phyloP scores from a whole-genome alignment of 768 basidiomycete species.

The Fomitopsis pulvina region DNA sequence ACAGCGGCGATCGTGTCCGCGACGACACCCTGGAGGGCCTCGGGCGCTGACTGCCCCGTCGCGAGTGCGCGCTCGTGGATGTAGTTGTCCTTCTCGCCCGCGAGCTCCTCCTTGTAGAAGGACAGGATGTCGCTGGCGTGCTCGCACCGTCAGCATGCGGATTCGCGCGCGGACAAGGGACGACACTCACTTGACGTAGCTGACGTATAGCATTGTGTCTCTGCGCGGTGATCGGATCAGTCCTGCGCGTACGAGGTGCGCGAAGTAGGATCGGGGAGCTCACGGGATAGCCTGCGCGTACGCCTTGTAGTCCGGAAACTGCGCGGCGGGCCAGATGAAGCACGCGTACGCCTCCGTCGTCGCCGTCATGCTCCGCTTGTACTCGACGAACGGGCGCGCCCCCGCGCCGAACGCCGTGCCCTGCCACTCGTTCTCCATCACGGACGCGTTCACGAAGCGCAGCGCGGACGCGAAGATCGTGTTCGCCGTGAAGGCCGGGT shows the following conservation, averaged over 20 bases:
- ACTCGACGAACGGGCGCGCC: slow-evolving; percentile 23
- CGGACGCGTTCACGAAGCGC: slow-evolving; percentile 27
- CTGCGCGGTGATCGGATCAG: neutral
- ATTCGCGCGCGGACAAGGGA: neutral
- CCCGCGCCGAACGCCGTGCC: slow-evolving; percentile 18
- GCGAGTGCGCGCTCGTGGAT: slow-evolving; percentile 10
- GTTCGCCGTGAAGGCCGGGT: slow-evolving; percentile 24
- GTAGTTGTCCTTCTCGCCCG: slow-evolving; percentile 12
- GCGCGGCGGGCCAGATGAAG: slow-evolving; percentile 28
- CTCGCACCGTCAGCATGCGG: neutral
- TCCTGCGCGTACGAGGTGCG: neutral
- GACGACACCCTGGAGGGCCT: slow-evolving; percentile 4
- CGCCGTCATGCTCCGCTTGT: slow-evolving; percentile 24
- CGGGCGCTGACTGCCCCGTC: neutral
- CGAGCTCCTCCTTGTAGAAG: slow-evolving; percentile 15
- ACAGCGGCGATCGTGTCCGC: slow-evolving; percentile 17
- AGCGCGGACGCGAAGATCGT: slow-evolving; percentile 29
- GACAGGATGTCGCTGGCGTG: slow-evolving; percentile 7
- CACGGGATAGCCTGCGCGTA: slow-evolving; percentile 37
- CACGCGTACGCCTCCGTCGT: slow-evolving; percentile 28
- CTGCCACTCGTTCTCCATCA: slow-evolving; percentile 27
- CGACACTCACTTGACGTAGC: neutral
- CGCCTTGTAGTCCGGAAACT: slow-evolving; percentile 22
- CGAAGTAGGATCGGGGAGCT: neutral
- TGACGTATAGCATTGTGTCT: slow-evolving; percentile 3